These are phyloP conservation scores for Arabidopsis hybrid DNA, from an alignment of 441 rosid genomes.

Conservation along the genomic window DNA sequence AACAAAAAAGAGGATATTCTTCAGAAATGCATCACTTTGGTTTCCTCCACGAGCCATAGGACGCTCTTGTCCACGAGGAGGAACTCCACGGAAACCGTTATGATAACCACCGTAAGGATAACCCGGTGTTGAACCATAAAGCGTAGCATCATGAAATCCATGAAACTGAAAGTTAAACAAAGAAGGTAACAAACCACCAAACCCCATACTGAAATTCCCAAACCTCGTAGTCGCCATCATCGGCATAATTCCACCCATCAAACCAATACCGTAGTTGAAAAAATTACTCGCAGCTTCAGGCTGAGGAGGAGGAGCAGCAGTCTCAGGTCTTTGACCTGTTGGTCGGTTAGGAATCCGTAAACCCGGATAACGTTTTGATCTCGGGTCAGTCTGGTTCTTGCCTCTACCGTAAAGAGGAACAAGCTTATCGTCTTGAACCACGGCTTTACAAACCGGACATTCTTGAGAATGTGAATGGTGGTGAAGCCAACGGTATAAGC, in stretches of 20 bases:
- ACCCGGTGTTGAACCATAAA: conserved; percentile 67
- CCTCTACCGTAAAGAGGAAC: conserved; percentile 96
- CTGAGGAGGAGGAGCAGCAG: conserved; percentile 61
- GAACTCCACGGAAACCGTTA: conserved; percentile 60
- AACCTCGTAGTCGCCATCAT: conserved; percentile 59
- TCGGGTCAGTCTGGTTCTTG: conserved; percentile 68
- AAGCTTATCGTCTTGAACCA: conserved; percentile 77
- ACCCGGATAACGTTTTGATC: conserved; percentile 67
- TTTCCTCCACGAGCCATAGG: conserved; percentile 49
- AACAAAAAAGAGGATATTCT: conserved; percentile 56
- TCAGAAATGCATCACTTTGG: conserved; percentile 56
- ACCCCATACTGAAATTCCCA: conserved; percentile 71
- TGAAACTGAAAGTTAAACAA: conserved; percentile 72
- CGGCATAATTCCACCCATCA: conserved; percentile 70
- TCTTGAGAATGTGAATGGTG: conserved; percentile 86
- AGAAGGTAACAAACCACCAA: conserved; percentile 78
- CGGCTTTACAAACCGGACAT: conserved; percentile 92
- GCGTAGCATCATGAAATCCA: conserved; percentile 66
- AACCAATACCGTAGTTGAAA: conserved; percentile 64
- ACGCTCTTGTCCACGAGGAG: conserved; percentile 37
- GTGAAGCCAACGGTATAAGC: conserved; percentile 81
- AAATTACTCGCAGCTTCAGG: conserved; percentile 50
- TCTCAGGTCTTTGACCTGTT: conserved; percentile 76
- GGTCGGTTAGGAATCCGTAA: conserved; percentile 72
- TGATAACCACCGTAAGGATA: conserved; percentile 64